Conservation (phyloP, 305 asterid species). For the Coffea humblotiana region DNA sequence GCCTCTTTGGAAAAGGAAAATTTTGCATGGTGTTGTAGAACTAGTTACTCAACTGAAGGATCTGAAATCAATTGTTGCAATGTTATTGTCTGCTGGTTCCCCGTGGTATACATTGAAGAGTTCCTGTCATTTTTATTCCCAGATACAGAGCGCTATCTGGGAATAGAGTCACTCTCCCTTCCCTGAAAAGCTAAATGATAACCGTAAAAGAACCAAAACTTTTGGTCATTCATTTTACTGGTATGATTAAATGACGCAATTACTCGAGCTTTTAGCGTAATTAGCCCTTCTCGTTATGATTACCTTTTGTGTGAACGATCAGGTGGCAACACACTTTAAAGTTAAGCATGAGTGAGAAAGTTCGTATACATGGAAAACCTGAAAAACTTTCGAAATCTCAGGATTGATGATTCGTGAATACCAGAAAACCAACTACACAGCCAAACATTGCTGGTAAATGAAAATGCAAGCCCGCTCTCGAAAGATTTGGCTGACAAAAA, state of each 20-base stretch:
- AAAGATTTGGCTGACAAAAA: constrained; percentile 4
- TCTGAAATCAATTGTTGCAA: background rate
- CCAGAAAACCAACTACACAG: constrained; percentile 3
- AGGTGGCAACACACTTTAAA: no score
- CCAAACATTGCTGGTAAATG: background rate
- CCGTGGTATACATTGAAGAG: background rate
- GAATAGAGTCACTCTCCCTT: background rate
- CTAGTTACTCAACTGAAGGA: background rate
- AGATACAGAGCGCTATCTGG: no score
- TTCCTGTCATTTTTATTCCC: background rate
- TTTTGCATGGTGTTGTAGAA: constrained; percentile 4
- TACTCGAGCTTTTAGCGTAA: no score
- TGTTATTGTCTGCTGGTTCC: background rate
- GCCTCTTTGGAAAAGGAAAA: background rate
- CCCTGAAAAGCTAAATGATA: background rate
- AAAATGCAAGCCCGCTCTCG: background rate
- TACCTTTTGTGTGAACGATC: no score
- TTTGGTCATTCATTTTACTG: no score
- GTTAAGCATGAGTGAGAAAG: no score
- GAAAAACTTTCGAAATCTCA: background rate
- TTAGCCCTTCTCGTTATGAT: no score
- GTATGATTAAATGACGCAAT: no score
- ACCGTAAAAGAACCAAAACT: background rate
- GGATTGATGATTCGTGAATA: background rate
- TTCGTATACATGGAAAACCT: no score